phyloP scores from a whole-genome alignment of 2,329 filamentous ascomycete species.

The Monilinia aucupariae region DNA sequence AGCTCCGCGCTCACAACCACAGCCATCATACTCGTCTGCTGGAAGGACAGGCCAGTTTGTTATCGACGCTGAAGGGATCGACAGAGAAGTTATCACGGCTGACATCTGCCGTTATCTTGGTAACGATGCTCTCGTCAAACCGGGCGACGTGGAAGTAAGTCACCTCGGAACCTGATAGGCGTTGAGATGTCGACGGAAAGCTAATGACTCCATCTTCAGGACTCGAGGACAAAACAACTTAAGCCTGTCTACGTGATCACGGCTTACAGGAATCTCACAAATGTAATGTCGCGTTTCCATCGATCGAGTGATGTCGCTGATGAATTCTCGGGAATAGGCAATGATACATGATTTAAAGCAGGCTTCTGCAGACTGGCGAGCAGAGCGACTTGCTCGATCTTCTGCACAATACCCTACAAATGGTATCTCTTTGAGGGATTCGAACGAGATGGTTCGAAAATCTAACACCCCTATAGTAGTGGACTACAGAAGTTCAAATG shows the following conservation, averaged over 20 bases:
- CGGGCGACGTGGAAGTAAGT: constrained; percentile 66
- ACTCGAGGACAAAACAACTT: constrained; percentile 52
- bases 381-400: constrained; percentile 31
- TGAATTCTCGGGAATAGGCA: constrained; percentile 37
- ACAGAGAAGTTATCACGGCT: constrained; percentile 76
- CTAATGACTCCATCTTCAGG: constrained; percentile 37
- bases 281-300: constrained; percentile 45
- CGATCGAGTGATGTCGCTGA: constrained; percentile 21
- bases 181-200: background rate
- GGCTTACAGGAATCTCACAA: constrained; percentile 72
- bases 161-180: constrained; percentile 11
- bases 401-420: constrained; percentile 32
- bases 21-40: constrained; percentile 35
- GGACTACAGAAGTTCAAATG: constrained; percentile 33
- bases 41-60: constrained; percentile 70
- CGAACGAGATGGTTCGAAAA: constrained; percentile 33
- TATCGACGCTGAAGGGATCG: constrained; percentile 73
- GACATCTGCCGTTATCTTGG: constrained; percentile 81
- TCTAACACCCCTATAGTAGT: constrained; percentile 37
- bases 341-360: constrained; percentile 51
- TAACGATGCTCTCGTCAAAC: constrained; percentile 74
- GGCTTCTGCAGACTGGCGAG: constrained; percentile 47
- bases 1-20: constrained; percentile 34
- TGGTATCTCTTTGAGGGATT: constrained; percentile 35
- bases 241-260: constrained; percentile 72